A percentile compares a stretch with the other conserved stretches of the same genome.
Evolutionary conservation across 768 basidiomycete species (phyloP).

Genomic region (Phanerochaete sordida): DNA sequence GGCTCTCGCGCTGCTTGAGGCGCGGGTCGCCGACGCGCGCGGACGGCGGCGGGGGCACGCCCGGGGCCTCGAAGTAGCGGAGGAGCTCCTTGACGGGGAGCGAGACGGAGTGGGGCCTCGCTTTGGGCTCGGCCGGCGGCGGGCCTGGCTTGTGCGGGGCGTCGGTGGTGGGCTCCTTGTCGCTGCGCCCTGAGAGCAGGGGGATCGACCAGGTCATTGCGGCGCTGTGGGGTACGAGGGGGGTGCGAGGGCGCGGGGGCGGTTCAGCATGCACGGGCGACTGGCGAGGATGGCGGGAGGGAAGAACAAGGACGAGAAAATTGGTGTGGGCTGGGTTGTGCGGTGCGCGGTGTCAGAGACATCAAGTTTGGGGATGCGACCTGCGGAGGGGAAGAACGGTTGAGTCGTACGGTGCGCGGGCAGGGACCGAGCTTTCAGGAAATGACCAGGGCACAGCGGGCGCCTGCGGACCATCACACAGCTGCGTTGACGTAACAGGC

Average conservation of each 20-base stretch:
- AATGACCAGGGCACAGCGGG: neutral
- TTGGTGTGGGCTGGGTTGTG: neutral
- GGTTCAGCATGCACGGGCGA: neutral
- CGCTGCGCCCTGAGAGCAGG: constrained; percentile 7
- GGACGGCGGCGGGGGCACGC: constrained; percentile 64
- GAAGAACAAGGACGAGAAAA: neutral
- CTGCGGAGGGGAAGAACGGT: neutral
- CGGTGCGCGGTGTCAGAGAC: neutral
- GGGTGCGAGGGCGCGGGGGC: neutral
- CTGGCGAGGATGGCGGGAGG: neutral
- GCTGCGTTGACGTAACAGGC: neutral
- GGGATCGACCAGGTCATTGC: constrained; percentile 24
- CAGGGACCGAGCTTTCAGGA: neutral
- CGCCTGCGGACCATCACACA: too few species aligned
- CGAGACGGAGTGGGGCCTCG: neutral
- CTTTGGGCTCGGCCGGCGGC: neutral
- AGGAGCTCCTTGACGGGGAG: constrained; percentile 25
- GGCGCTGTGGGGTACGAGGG: neutral
- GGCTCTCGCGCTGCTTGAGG: constrained; percentile 53
- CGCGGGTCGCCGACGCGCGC: constrained; percentile 63
- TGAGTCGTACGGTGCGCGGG: neutral
- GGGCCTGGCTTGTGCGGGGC: neutral
- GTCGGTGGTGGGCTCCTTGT: neutral
- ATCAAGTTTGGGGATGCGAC: neutral
- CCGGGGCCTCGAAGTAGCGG: constrained; percentile 61